Evolutionary conservation across 2,329 filamentous ascomycete genomes (phyloP).

Genomic region (Lachnellula subtilissima): DNA sequence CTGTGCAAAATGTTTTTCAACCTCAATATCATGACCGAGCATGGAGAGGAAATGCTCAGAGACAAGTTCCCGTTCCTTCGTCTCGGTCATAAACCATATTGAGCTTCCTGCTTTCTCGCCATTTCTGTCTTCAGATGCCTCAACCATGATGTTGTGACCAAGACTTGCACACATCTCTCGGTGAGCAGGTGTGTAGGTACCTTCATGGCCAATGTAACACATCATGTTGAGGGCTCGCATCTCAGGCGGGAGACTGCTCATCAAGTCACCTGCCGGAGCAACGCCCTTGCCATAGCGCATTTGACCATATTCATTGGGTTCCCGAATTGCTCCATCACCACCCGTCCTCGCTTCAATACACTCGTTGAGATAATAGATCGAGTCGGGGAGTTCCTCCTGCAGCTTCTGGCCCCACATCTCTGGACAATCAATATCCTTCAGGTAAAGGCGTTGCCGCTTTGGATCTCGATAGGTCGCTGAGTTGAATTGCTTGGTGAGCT

Average conservation of each 20-base stretch:
- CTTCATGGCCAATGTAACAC: constrained; percentile 98
- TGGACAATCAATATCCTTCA: constrained; percentile 97
- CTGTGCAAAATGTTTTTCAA: constrained; percentile 95
- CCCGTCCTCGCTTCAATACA: constrained; percentile 54
- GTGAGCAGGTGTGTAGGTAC: constrained; percentile 92
- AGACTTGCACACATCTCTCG: constrained; percentile 96
- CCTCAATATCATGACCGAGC: constrained; percentile 92
- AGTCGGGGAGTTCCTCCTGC: constrained; percentile 69
- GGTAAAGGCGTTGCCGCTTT: constrained; percentile 78
- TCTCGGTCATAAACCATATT: constrained; percentile 98
- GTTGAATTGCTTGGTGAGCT: constrained; percentile 78
- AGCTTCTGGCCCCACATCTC: constrained; percentile 78
- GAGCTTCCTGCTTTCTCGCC: constrained; percentile 83
- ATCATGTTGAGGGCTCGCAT: constrained; percentile 96
- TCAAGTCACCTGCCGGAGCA: constrained; percentile 79
- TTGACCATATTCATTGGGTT: constrained; percentile 36
- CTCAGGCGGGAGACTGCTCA: constrained; percentile 80
- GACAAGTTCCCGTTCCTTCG: constrained; percentile 82
- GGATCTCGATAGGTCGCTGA: constrained; percentile 72
- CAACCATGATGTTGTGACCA: constrained; percentile 98
- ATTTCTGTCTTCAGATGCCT: constrained; percentile 68
- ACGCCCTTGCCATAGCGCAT: constrained; percentile 38
- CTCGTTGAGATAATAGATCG: constrained; percentile 87
- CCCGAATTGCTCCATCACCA: constrained; percentile 50
- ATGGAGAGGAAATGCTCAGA: constrained; percentile 91